Conservation (phyloP, 495 filamentous ascomycete species). For the Aspergillus conjunctus region DNA sequence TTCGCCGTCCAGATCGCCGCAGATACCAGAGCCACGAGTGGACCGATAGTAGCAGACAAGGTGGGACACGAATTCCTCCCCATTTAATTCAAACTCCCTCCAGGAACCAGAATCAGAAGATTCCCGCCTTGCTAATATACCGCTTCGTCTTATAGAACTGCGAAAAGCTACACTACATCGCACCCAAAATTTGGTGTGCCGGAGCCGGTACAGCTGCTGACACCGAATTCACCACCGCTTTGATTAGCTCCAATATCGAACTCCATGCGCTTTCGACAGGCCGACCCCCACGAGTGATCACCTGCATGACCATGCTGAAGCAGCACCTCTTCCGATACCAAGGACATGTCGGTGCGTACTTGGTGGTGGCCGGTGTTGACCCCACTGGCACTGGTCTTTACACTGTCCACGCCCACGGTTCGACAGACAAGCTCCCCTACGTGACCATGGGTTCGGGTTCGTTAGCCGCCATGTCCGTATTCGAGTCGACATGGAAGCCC, state of each 20-base stretch:
- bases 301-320: constrained; percentile 99
- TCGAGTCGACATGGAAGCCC: constrained; percentile 93
- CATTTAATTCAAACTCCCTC: not conserved
- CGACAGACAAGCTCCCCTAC: constrained; percentile 98
- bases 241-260: constrained; percentile 98
- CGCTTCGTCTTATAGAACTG: constrained; percentile 69
- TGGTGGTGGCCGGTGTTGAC: constrained; percentile 96
- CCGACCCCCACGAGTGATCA: constrained; percentile 94
- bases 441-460: constrained; percentile 98
- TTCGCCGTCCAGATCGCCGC: constrained; percentile 72
- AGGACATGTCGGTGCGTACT: constrained; percentile 96
- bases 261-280: constrained; percentile 93
- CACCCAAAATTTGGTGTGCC: constrained; percentile 99
- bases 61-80: constrained; percentile 37
- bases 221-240: constrained; percentile 97
- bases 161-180: constrained; percentile 98
- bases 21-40: constrained; percentile 96
- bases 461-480: constrained; percentile 95
- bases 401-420: constrained; percentile 98
- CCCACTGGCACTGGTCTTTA: constrained; percentile 95
- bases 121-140: not conserved
- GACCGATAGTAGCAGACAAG: constrained; percentile 99
- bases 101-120: not conserved
- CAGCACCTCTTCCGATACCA: constrained; percentile 99
- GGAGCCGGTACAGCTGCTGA: constrained; percentile 97